Conservation (phyloP, 2,329 filamentous ascomycete species). For the Ophiostoma populinum region DNA sequence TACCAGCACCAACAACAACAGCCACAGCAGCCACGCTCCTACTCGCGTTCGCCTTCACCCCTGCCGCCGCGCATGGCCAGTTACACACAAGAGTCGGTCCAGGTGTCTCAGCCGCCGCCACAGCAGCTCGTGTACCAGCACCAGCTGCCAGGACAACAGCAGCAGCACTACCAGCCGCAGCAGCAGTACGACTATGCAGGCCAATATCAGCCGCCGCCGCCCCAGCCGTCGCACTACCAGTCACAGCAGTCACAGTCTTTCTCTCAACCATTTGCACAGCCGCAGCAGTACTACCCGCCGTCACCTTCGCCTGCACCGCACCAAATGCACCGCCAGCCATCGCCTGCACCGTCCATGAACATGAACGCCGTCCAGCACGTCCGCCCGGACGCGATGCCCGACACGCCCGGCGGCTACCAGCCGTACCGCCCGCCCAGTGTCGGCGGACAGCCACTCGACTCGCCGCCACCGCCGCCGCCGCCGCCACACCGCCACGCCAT, state of each 20-base stretch:
- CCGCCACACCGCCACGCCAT: constrained; percentile 57
- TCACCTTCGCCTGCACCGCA: not conserved
- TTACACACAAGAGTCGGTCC: not conserved
- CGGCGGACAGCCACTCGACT: constrained; percentile 24
- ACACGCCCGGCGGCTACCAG: constrained; percentile 11
- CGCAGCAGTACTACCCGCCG: constrained; percentile 5
- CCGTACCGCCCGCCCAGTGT: constrained; percentile 10
- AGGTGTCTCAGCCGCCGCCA: no score
- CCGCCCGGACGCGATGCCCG: constrained; percentile 10
- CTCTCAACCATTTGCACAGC: no score
- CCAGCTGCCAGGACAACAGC: constrained; percentile 5
- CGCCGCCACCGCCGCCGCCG: constrained; percentile 67
- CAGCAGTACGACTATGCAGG: constrained; percentile 10
- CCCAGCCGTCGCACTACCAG: constrained; percentile 2
- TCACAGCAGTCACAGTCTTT: no score
- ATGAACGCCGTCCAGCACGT: constrained; percentile 2
- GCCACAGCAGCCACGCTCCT: not conserved
- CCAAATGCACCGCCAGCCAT: not conserved
- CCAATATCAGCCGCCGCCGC: constrained; percentile 1
- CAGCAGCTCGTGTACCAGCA: not conserved
- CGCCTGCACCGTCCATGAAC: not conserved
- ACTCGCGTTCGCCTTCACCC: constrained; percentile 18
- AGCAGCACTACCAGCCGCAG: constrained; percentile 9
- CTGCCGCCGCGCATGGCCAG: constrained; percentile 14
- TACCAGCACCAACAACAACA: constrained; percentile 9